Conservation (phyloP, 768 basidiomycete genomes). For the Holtermannia corniformis region DNA sequence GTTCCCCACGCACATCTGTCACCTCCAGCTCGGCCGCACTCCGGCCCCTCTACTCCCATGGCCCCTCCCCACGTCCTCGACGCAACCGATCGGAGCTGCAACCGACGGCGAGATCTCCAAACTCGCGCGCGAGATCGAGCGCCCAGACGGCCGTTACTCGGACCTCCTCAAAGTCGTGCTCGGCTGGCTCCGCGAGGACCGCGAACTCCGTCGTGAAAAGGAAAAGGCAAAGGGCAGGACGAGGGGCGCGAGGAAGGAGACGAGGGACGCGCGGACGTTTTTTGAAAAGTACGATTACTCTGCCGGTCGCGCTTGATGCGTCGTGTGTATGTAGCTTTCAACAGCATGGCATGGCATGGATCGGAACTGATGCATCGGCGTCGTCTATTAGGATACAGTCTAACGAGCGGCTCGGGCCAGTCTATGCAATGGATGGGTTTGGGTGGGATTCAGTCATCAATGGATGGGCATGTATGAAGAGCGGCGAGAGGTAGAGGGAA, state of each 20-base stretch:
- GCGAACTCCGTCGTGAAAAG: constrained; percentile 45
- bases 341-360: too few relatives aligned
- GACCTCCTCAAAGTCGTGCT: constrained; percentile 65
- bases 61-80: constrained; percentile 45
- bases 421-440: too few relatives aligned
- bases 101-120: background rate
- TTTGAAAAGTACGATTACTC: constrained; percentile 41
- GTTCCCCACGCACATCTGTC: constrained; percentile 90
- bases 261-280: constrained; percentile 39
- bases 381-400: too few relatives aligned
- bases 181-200: constrained; percentile 78
- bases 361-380: too few relatives aligned
- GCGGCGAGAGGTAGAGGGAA: too few relatives aligned
- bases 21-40: constrained; percentile 75
- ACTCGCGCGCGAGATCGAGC: background rate
- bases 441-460: too few relatives aligned
- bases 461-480: too few relatives aligned
- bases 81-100: background rate
- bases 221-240: constrained; percentile 53
- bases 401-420: too few relatives aligned
- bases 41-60: constrained; percentile 55
- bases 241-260: constrained; percentile 41
- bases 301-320: constrained; percentile 1
- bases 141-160: constrained; percentile 25
- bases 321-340: too few relatives aligned